Conservation (phyloP, 2,329 filamentous ascomycete species). For the Microsporum audouinii region DNA sequence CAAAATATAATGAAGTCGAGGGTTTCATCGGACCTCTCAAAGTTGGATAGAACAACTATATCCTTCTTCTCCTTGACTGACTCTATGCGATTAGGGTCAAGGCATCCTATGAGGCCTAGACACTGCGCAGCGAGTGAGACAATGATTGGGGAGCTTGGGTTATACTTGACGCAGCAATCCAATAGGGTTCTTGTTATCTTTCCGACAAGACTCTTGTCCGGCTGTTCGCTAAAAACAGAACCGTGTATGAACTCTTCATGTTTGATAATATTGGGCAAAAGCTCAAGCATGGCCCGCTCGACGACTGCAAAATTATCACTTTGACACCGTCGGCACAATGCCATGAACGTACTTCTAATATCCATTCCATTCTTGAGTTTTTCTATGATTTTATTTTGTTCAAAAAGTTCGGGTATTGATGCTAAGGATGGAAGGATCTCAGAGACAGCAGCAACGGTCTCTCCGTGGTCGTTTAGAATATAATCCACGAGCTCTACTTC, state of each 20-base stretch:
- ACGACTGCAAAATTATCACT: constrained; percentile 84
- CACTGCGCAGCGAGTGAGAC: constrained; percentile 65
- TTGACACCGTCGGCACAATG: constrained; percentile 61
- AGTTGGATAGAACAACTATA: constrained; percentile 82
- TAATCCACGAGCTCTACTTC: constrained; percentile 53
- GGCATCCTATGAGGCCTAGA: constrained; percentile 76
- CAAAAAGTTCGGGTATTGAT: constrained; percentile 56
- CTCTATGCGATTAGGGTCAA: constrained; percentile 85
- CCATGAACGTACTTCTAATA: constrained; percentile 52
- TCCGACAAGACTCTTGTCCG: constrained; percentile 56
- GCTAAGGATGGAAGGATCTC: constrained; percentile 67
- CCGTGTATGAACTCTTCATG: constrained; percentile 72
- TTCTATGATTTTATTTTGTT: constrained; percentile 55
- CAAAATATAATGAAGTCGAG: constrained; percentile 78
- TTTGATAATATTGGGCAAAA: constrained; percentile 58
- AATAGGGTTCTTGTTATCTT: constrained; percentile 65
- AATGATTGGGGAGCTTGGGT: constrained; percentile 54
- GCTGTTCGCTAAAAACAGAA: constrained; percentile 70
- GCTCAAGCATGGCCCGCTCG: constrained; percentile 64
- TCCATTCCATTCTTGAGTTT: constrained; percentile 55
- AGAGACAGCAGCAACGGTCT: constrained; percentile 54
- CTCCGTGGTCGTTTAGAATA: constrained; percentile 52
- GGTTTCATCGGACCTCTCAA: constrained; percentile 63
- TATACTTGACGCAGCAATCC: constrained; percentile 75
- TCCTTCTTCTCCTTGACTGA: constrained; percentile 63